Conservation (phyloP, 768 basidiomycete genomes). For the Thelephora aurantiotincta region DNA sequence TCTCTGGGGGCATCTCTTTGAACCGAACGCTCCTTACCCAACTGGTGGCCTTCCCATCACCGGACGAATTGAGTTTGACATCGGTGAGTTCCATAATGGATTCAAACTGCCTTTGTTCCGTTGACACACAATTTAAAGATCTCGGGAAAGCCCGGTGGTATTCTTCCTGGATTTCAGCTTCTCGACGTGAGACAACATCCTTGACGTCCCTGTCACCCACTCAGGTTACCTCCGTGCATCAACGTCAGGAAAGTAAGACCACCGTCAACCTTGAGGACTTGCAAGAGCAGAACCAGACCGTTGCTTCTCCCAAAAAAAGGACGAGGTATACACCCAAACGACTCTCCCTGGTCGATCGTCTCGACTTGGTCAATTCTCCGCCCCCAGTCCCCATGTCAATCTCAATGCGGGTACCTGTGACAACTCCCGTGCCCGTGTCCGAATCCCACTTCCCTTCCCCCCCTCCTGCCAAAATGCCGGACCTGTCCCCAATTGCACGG, state of each 20-base stretch:
- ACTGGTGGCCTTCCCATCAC: constrained; percentile 40
- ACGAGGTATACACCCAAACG: constrained; percentile 48
- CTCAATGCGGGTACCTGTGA: constrained; percentile 9
- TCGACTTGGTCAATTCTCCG: constrained; percentile 23
- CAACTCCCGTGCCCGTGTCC: background rate
- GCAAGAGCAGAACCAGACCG: constrained; percentile 22
- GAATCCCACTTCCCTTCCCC: no score
- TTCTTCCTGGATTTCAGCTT: constrained; percentile 47
- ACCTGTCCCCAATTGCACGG: constrained; percentile 49
- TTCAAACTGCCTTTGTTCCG: no score
- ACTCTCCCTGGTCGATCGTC: constrained; percentile 54
- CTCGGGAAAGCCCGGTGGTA: constrained; percentile 66
- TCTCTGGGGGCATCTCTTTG: constrained; percentile 52
- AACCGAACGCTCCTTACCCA: constrained; percentile 21
- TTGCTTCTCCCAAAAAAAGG: constrained; percentile 9
- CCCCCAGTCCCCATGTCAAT: constrained; percentile 19
- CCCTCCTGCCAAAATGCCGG: constrained; percentile 13
- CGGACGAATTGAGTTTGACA: constrained; percentile 78
- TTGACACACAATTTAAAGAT: constrained; percentile 22
- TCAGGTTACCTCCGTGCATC: constrained; percentile 17
- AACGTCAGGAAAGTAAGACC: constrained; percentile 42
- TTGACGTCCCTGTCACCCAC: constrained; percentile 9
- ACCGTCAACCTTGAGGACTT: constrained; percentile 23
- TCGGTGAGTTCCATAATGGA: constrained; percentile 14
- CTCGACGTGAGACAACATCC: constrained; percentile 27